Evolutionary conservation across 2,329 filamentous ascomycete species (phyloP).

Genomic region (Botryosphaeria dothidea): DNA sequence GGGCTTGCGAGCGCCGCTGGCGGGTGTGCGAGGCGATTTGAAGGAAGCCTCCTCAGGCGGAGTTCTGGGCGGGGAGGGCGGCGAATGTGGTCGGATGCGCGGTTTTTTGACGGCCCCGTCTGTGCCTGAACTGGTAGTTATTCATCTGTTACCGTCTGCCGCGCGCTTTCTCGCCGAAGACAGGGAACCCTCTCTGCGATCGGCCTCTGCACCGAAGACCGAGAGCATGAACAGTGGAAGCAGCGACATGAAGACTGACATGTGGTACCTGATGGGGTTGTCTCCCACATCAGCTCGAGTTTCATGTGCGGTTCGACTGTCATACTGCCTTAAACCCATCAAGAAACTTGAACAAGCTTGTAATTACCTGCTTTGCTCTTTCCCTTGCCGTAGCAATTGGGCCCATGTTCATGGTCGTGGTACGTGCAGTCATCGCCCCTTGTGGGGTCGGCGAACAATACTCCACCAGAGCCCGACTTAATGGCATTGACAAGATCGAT

Average conservation of each 20-base stretch:
- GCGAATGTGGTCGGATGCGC: slow-evolving; percentile 14
- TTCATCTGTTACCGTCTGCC: slow-evolving; percentile 12
- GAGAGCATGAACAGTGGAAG: neutral
- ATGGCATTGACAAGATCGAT: slow-evolving; percentile 57
- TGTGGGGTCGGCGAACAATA: slow-evolving; percentile 56
- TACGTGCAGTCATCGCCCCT: slow-evolving; percentile 47
- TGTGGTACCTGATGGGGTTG: neutral
- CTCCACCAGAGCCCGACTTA: slow-evolving; percentile 49
- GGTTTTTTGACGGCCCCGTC: neutral
- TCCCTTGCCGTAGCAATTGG: slow-evolving; percentile 38
- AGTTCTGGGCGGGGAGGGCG: slow-evolving; percentile 15
- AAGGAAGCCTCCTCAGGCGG: slow-evolving; percentile 7
- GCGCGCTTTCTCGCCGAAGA: neutral
- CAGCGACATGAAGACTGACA: neutral
- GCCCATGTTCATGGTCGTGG: slow-evolving; percentile 52
- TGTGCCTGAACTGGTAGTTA: slow-evolving; percentile 20
- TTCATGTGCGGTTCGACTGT: neutral
- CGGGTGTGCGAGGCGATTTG: neutral
- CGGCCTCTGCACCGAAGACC: neutral
- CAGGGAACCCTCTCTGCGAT: neutral
- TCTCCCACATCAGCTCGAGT: neutral
- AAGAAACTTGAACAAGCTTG: neutral
- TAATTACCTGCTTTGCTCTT: slow-evolving; percentile 42
- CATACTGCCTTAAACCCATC: neutral
- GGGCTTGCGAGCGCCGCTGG: neutral